A percentile compares a stretch with the other conserved stretches of the same genome.
Evolutionary conservation across 441 rosid genomes (phyloP).

Genomic region (Bocquillonia castaneifolia): DNA sequence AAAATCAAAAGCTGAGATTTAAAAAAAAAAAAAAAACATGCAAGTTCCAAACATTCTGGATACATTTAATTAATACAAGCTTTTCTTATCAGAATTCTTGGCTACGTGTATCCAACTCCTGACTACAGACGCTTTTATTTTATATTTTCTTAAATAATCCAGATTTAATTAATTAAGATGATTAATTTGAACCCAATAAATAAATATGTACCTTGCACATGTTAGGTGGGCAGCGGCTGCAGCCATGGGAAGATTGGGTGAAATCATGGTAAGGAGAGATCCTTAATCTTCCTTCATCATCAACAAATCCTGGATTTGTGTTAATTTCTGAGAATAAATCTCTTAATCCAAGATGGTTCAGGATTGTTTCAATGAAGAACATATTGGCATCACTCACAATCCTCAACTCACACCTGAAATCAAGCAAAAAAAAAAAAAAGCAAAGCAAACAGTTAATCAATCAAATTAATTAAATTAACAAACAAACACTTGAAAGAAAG

Average conservation of each 20-base stretch:
- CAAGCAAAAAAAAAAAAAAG: not conserved
- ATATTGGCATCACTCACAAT: conserved; percentile 75
- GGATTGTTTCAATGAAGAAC: conserved; percentile 70
- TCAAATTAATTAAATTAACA: not conserved
- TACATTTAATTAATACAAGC: not conserved
- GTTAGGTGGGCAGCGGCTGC: conserved; percentile 50
- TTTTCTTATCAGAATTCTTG: not conserved
- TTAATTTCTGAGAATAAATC: conserved; percentile 60
- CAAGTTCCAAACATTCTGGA: conserved; percentile 21
- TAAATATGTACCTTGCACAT: conserved; percentile 47
- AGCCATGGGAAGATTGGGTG: conserved; percentile 49
- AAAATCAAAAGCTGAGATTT: not conserved
- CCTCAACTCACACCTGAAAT: conserved; percentile 64
- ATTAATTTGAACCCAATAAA: not conserved
- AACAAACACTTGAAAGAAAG: not conserved
- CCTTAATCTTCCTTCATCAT: conserved; percentile 48
- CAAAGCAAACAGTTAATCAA: not conserved
- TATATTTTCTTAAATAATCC: too few relatives aligned
- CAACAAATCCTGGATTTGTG: conserved; percentile 56
- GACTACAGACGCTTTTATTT: not conserved
- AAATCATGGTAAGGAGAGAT: conserved; percentile 61
- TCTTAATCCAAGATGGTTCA: conserved; percentile 54
- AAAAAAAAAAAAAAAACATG: not conserved
- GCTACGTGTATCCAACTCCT: not conserved
- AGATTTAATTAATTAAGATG: not conserved